Evolutionary conservation across 140 eudicot species (phyloP).

Genomic region (Erigeron philadelphicus): DNA sequence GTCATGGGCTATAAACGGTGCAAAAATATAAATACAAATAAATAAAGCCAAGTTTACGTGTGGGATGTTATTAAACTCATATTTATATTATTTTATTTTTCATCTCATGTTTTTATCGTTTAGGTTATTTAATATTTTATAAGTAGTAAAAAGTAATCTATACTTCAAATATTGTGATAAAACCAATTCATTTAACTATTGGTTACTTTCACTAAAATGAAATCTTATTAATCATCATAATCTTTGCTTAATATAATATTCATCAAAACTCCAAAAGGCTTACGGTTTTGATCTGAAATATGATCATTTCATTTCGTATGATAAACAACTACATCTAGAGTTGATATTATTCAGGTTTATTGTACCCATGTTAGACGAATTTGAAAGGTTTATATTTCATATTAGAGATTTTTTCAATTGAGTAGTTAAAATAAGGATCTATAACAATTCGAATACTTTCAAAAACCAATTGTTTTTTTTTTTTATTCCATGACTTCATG

Average conservation of each 20-base stretch:
- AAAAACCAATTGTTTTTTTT: too few relatives aligned
- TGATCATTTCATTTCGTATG: neutral
- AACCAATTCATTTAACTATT: neutral
- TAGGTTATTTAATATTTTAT: slow-evolving; percentile 5
- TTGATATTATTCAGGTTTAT: neutral
- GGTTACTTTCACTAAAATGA: neutral
- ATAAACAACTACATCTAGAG: neutral
- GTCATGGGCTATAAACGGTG: slow-evolving; percentile 31
- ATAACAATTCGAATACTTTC: too few relatives aligned
- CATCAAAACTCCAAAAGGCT: neutral
- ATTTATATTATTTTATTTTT: neutral
- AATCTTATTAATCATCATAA: neutral
- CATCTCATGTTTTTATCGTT: slow-evolving; percentile 18
- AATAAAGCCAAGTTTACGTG: slow-evolving; percentile 17
- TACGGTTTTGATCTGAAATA: neutral
- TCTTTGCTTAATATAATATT: neutral
- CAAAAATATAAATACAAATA: neutral
- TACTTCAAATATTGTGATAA: neutral
- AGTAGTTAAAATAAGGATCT: too few relatives aligned
- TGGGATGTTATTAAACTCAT: slow-evolving; percentile 13
- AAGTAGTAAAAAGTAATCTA: neutral
- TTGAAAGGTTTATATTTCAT: too few relatives aligned
- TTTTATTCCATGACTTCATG: too few relatives aligned
- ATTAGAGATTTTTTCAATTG: too few relatives aligned
- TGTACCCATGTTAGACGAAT: too few relatives aligned